phyloP scores from a whole-genome alignment of 2,329 filamentous ascomycete species.

The Ilyonectria destructans region DNA sequence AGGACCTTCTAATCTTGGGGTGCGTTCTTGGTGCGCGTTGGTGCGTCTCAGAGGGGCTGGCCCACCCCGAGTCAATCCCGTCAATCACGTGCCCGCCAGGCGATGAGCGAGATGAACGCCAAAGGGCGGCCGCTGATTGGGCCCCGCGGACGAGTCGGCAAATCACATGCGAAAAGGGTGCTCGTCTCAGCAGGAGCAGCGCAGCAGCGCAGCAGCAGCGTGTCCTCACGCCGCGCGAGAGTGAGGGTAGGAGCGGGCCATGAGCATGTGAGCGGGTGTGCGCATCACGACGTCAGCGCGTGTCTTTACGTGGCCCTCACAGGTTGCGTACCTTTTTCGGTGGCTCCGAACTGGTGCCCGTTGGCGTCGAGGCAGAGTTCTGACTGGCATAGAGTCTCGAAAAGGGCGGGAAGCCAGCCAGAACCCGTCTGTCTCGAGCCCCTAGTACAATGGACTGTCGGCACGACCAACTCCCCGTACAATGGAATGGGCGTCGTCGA shows the following conservation, averaged over 20 bases:
- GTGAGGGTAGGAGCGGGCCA: neutral
- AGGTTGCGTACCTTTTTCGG: neutral
- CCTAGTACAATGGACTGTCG: neutral
- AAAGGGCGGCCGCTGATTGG: slow-evolving; percentile 43
- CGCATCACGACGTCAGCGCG: neutral
- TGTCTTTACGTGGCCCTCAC: neutral
- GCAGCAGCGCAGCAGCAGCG: slow-evolving; percentile 11
- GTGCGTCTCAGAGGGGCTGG: slow-evolving; percentile 15
- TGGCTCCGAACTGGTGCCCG: neutral
- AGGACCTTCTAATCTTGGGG: slow-evolving; percentile 27
- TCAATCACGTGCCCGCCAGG: slow-evolving; percentile 41
- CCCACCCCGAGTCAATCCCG: slow-evolving; percentile 29
- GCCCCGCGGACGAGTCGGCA: slow-evolving; percentile 38
- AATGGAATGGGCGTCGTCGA: too few species aligned
- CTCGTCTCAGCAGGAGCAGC: slow-evolving; percentile 37
- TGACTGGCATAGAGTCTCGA: neutral
- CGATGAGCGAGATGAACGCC: slow-evolving; percentile 26
- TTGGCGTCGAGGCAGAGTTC: slow-evolving; percentile 1
- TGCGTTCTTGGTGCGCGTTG: slow-evolving; percentile 20
- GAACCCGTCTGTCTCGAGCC: too few species aligned
- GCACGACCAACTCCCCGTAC: too few species aligned
- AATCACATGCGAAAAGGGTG: slow-evolving; percentile 53
- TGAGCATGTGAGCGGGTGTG: neutral
- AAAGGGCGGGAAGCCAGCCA: neutral
- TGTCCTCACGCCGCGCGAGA: slow-evolving; percentile 20